Evolutionary conservation across 371 early-diverging fungal genomes (phyloP).

Genomic region (Haplosporangium sp.): DNA sequence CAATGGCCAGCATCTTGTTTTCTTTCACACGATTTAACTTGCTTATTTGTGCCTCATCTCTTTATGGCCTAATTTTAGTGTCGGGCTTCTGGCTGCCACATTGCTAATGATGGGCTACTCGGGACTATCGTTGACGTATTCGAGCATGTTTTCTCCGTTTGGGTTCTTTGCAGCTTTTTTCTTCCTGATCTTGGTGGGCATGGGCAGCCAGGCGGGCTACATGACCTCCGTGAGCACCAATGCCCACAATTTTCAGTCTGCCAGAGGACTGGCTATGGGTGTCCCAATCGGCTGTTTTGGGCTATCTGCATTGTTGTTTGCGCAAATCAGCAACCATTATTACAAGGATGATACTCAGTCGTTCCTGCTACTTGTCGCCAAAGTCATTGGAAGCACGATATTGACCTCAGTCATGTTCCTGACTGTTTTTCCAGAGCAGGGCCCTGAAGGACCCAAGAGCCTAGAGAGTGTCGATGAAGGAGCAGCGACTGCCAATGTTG

Average conservation of each 20-base stretch:
- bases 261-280: constrained; percentile 74
- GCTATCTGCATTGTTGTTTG: constrained; percentile 75
- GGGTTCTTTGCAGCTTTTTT: constrained; percentile 57
- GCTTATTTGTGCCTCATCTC: constrained; percentile 7
- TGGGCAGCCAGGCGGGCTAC: constrained; percentile 70
- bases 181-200: constrained; percentile 67
- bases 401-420: constrained; percentile 49
- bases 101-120: constrained; percentile 56
- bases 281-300: constrained; percentile 73
- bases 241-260: constrained; percentile 66
- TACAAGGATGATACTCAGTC: constrained; percentile 56
- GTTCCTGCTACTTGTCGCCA: constrained; percentile 56
- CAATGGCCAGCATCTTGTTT: no score
- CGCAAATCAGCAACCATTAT: constrained; percentile 64
- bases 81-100: constrained; percentile 55
- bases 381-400: constrained; percentile 49
- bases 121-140: constrained; percentile 49
- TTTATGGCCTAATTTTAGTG: constrained; percentile 13
- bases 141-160: constrained; percentile 41
- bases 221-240: constrained; percentile 71
- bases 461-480: not conserved
- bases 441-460: not conserved
- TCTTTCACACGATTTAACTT: no score
- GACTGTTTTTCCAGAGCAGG: constrained; percentile 11
- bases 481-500: constrained; percentile 3